These are phyloP conservation scores for Talaromyces sp. DNA, from an alignment of 2,329 filamentous ascomycete genomes.

Conservation along the genomic window DNA sequence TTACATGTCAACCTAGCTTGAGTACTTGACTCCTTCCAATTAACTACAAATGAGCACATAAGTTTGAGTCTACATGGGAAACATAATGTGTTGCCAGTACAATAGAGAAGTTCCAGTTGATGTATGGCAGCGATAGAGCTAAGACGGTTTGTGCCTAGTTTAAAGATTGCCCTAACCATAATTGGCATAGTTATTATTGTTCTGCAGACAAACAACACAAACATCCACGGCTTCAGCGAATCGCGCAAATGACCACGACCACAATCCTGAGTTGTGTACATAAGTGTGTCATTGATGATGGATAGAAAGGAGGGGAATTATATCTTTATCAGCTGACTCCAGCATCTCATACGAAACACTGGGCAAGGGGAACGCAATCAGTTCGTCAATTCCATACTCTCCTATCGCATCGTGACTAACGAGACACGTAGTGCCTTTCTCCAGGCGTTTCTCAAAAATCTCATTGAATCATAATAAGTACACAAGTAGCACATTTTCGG, in stretches of 20 bases:
- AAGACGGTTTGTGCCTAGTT: neutral
- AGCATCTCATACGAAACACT: neutral
- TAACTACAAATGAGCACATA: neutral
- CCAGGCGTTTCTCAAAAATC: neutral
- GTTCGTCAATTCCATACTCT: neutral
- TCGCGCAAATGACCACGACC: neutral
- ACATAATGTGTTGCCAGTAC: neutral
- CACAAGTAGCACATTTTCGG: slow-evolving; percentile 11
- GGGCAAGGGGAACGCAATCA: neutral
- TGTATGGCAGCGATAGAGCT: neutral
- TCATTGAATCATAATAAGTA: neutral
- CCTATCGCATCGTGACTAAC: neutral
- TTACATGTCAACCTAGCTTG: neutral
- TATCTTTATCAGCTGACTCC: neutral
- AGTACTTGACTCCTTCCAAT: too few relatives aligned
- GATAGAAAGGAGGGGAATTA: neutral
- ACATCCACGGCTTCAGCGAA: neutral
- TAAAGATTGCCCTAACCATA: neutral
- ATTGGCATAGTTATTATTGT: neutral
- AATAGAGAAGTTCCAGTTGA: neutral
- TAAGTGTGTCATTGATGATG: neutral
- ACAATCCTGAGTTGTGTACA: too few relatives aligned
- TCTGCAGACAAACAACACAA: slow-evolving; percentile 3
- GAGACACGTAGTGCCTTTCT: neutral
- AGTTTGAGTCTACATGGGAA: neutral